Percentiles rank a stretch among this genome's conserved stretches.
Evolutionary conservation across 2,329 filamentous ascomycete species (phyloP).

Genomic region (Trichocomaceae sp.): DNA sequence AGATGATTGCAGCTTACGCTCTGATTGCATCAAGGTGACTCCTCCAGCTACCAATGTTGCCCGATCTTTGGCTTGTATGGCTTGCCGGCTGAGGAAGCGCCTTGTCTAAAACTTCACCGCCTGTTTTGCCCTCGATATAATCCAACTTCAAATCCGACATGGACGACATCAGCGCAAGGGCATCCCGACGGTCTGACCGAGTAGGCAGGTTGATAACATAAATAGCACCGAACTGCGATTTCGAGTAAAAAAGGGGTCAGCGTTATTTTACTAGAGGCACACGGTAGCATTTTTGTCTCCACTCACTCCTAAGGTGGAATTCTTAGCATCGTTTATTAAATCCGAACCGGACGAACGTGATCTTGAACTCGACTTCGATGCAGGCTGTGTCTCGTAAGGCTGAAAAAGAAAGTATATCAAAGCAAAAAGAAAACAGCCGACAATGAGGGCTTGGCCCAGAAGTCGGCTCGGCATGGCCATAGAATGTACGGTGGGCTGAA

Average conservation of each 20-base stretch:
- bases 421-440: conserved; percentile 9
- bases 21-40: conserved; percentile 35
- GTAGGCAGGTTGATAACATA: conserved; percentile 44
- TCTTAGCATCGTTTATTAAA: conserved; percentile 7
- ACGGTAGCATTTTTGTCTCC: not conserved
- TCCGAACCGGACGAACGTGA: not conserved
- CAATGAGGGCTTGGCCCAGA: conserved; percentile 9
- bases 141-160: conserved; percentile 40
- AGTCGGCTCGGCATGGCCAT: conserved; percentile 11
- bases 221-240: conserved; percentile 37
- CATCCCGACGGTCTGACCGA: conserved; percentile 47
- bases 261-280: not conserved
- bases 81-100: conserved; percentile 32
- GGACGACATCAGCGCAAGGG: conserved; percentile 38
- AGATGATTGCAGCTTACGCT: conserved; percentile 18
- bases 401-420: conserved; percentile 11
- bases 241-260: not conserved
- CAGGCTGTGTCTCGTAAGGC: conserved; percentile 7
- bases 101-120: conserved; percentile 38
- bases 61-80: conserved; percentile 15
- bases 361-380: not conserved
- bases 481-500: not conserved
- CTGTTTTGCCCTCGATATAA: conserved; percentile 40
- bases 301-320: conserved; percentile 11
- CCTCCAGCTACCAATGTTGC: conserved; percentile 39